Base-by-base conservation (phyloP, 352 stramenopile species). In the Globisporangium ultimum region DNA sequence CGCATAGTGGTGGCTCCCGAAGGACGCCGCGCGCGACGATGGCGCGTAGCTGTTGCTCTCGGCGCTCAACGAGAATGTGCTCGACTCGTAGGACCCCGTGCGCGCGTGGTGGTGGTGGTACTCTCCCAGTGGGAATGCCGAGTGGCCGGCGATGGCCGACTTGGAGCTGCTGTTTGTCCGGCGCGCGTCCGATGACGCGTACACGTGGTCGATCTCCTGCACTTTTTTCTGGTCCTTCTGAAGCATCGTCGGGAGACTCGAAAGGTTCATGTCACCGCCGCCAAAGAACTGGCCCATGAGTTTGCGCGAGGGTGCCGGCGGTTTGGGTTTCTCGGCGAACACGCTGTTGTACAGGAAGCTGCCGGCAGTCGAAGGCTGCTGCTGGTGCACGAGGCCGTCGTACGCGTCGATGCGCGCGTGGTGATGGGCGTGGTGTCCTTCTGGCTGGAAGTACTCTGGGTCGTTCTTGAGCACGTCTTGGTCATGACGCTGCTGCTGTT, bases 191-290 rank as follows among this genome's bases (percentile, higher is more conserved):
- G 40, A 45, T n/a, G 40, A 45, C 6, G 58, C 58, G 47, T 81
- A 80, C 41, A 64, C 56, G 59, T 77, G 66, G 32, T 80, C 68
- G 51, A 65, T 55, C 11, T 74, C 74, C 10, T 53, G 50, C 42
- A 36, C 18, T 60, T 69, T 70, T 64, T 78, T 82, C 40, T 59
- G 47, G 17, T 82, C 73, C 54, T 82, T 85, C 28, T 67, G 55
- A 24, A 80, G 55, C 55, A 74, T 63, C 12, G 72, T 63, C 12
- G 72, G 64, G 47, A 81, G 53, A 54, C 56, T 81, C 18, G 49
- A 34, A 8, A 69, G 42, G 18, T 65, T 32, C 48, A 71, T 43
- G 21, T 70, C 70, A 21, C 61, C 63, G 5, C 54, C 40, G 32
- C 70, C 57, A 47, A 80, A 76, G 58, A 76, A 78, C 41, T 64